phyloP scores from a whole-genome alignment of 106 monocot species.

The Apostasia ramifera region DNA sequence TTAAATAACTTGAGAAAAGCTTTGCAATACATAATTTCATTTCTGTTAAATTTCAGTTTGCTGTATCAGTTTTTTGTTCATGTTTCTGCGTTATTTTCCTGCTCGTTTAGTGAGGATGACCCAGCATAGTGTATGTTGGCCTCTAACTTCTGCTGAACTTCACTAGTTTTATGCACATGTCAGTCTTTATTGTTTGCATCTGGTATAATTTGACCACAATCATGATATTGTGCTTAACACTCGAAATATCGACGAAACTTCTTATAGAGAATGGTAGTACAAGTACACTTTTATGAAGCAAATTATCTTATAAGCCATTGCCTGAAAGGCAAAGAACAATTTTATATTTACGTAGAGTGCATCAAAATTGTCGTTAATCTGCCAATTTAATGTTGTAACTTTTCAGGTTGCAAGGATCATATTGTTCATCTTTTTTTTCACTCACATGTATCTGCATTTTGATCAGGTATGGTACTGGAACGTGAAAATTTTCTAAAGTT shows the following conservation, averaged over 20 bases:
- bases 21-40: too few species aligned
- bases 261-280: neutral
- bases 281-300: neutral
- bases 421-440: conserved; percentile 19
- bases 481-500: too few species aligned
- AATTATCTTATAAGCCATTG: neutral
- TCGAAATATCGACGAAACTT: too few species aligned
- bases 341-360: neutral
- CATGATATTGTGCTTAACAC: neutral
- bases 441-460: conserved; percentile 22
- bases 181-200: too few species aligned
- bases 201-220: neutral
- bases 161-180: too few species aligned
- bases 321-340: neutral
- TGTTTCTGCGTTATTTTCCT: too few species aligned
- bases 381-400: neutral
- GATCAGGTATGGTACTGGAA: conserved; percentile 14
- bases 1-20: too few species aligned
- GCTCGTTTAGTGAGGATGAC: too few species aligned
- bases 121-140: too few species aligned
- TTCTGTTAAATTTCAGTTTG: too few species aligned
- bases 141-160: too few species aligned
- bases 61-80: too few species aligned
- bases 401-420: conserved; percentile 17
- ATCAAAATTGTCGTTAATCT: neutral